Conservation (phyloP, 2,329 filamentous ascomycete species). For the Pseudocercospora vitis region DNA sequence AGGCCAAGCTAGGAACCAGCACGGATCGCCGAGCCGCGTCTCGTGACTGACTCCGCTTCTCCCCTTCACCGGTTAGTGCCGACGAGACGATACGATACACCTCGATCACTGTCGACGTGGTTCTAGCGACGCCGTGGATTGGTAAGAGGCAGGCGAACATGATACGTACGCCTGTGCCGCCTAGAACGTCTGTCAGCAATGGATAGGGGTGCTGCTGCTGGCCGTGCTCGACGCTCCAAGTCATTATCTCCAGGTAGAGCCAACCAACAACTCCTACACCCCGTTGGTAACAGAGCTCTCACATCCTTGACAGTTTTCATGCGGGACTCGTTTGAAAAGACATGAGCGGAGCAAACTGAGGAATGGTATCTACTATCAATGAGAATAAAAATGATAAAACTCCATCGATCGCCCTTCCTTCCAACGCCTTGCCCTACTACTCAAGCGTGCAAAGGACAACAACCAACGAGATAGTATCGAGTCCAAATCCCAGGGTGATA, state of each 20-base stretch:
- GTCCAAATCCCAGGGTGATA: neutral
- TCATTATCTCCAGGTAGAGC: neutral
- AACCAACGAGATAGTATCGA: neutral
- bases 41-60: neutral
- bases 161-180: neutral
- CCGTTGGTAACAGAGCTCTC: no score
- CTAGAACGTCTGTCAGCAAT: neutral
- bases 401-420: slow-evolving; percentile 6
- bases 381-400: neutral
- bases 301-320: no score
- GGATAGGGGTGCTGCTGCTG: no score
- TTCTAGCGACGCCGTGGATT: neutral
- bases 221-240: neutral
- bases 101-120: neutral
- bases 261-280: no score
- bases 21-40: neutral
- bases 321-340: no score
- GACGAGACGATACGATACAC: neutral
- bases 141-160: neutral
- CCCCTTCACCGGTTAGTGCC: neutral
- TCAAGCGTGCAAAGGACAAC: neutral
- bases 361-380: slow-evolving; percentile 3
- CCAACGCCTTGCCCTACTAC: slow-evolving; percentile 10
- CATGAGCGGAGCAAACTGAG: neutral
- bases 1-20: no score